Conservation (phyloP, 75 land plant species). For the Cryptomeria japonica region DNA sequence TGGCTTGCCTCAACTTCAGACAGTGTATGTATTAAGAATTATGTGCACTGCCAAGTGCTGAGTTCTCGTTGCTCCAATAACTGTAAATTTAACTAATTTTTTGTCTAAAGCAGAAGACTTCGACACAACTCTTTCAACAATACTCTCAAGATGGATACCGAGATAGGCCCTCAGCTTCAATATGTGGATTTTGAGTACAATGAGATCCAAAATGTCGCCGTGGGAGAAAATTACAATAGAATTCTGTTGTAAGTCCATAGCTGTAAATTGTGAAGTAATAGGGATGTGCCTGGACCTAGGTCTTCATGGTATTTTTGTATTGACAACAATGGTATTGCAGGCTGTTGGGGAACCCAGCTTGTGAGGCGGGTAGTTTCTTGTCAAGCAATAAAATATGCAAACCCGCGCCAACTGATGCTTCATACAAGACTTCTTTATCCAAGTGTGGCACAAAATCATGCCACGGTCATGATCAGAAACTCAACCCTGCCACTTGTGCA, state of each 20-base stretch:
- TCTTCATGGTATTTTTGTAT: not conserved
- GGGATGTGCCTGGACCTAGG: not conserved
- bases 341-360: slow-evolving; percentile 62
- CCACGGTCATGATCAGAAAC: slow-evolving; percentile 32
- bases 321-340: slow-evolving; percentile 26
- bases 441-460: slow-evolving; percentile 46
- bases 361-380: slow-evolving; percentile 21
- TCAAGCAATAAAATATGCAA: slow-evolving; percentile 38
- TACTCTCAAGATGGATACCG: slow-evolving; percentile 40
- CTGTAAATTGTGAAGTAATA: not conserved
- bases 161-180: slow-evolving; percentile 34
- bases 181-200: slow-evolving; percentile 57
- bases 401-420: slow-evolving; percentile 7
- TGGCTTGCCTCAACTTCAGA: slow-evolving; percentile 48
- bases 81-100: not conserved
- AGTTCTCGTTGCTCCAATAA: not conserved
- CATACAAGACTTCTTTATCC: slow-evolving; percentile 64
- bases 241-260: slow-evolving; percentile 38
- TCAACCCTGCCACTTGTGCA: slow-evolving; percentile 60
- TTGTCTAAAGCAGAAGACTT: slow-evolving; percentile 42
- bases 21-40: slow-evolving; percentile 48
- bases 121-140: slow-evolving; percentile 49
- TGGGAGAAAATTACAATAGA: slow-evolving; percentile 24
- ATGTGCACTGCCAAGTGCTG: not conserved
- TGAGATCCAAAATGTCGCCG: slow-evolving; percentile 23